Conservation (phyloP, 1,284 basidiomycete species). For the Ustilago tritici region DNA sequence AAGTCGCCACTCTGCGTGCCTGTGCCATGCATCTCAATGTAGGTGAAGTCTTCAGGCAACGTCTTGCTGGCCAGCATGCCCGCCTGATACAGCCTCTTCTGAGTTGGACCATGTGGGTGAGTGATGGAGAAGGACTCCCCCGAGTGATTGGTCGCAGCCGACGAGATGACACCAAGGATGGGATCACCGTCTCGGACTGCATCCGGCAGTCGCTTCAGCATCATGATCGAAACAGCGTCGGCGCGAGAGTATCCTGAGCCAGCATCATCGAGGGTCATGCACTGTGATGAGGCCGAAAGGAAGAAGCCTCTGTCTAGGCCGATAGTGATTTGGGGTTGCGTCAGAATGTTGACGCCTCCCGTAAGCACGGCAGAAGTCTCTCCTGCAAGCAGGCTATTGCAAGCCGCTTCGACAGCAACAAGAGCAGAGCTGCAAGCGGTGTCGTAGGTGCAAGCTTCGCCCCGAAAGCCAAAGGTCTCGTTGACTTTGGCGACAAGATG, state of each 20-base stretch:
- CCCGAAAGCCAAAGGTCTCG: slow-evolving; percentile 44
- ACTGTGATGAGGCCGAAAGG: slow-evolving; percentile 52
- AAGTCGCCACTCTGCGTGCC: slow-evolving; percentile 56
- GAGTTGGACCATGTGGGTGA: slow-evolving; percentile 50
- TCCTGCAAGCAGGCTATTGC: slow-evolving; percentile 33
- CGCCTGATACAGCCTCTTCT: slow-evolving; percentile 41
- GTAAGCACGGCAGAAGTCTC: slow-evolving; percentile 37
- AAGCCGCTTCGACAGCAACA: slow-evolving; percentile 52
- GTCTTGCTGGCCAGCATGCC: slow-evolving; percentile 43
- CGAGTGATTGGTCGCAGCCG: slow-evolving; percentile 52
- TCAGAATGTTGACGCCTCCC: slow-evolving; percentile 55
- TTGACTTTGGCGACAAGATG: slow-evolving; percentile 41
- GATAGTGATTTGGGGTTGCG: slow-evolving; percentile 55
- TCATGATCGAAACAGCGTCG: slow-evolving; percentile 48
- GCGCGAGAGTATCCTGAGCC: slow-evolving; percentile 52
- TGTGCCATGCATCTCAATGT: slow-evolving; percentile 56
- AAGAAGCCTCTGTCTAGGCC: slow-evolving; percentile 57
- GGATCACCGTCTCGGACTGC: slow-evolving; percentile 49
- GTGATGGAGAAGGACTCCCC: slow-evolving; percentile 57
- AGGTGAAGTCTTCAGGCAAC: slow-evolving; percentile 29
- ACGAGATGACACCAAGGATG: slow-evolving; percentile 44
- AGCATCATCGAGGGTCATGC: slow-evolving; percentile 51
- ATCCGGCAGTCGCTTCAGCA: slow-evolving; percentile 49
- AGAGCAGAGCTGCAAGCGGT: slow-evolving; percentile 55
- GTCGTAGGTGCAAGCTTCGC: slow-evolving; percentile 49